phyloP scores from a whole-genome alignment of 1,139 yeast species.

The Pneumocystis wakefieldiae region DNA sequence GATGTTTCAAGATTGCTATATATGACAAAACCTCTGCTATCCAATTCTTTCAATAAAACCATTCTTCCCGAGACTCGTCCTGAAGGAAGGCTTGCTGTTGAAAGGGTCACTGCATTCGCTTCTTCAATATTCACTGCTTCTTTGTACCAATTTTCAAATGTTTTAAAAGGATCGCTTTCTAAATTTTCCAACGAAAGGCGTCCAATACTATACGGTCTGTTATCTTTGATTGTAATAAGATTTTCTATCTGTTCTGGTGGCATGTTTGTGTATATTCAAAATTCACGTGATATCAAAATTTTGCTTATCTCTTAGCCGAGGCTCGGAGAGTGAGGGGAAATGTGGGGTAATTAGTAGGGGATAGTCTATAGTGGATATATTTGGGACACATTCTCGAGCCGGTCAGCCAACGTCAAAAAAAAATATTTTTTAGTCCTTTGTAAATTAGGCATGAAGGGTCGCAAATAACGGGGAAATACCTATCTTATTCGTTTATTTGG shows the following conservation, averaged over 20 bases:
- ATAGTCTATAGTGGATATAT: neutral
- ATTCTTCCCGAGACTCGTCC: constrained; percentile 78
- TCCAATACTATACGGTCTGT: neutral
- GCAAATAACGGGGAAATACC: too few species aligned
- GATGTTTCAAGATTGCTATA: constrained; percentile 86
- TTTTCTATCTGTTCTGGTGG: neutral
- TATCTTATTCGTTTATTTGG: too few species aligned
- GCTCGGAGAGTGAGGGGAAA: too few species aligned
- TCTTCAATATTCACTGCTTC: neutral
- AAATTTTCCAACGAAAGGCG: neutral
- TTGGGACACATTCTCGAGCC: neutral
- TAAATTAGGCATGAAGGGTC: too few species aligned
- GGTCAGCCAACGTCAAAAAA: neutral
- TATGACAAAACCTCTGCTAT: constrained; percentile 60
- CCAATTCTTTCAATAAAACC: constrained; percentile 78
- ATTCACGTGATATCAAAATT: too few species aligned
- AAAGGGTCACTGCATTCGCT: constrained; percentile 60
- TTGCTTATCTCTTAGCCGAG: too few species aligned
- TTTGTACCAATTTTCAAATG: neutral
- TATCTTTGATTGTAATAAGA: neutral
- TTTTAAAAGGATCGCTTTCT: neutral
- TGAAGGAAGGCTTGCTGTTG: constrained; percentile 75
- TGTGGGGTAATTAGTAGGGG: too few species aligned
- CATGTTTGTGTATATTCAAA: neutral
- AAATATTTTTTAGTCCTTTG: neutral